Conservation (phyloP, 805 yeast genomes). For the Babjeviella inositovora region DNA sequence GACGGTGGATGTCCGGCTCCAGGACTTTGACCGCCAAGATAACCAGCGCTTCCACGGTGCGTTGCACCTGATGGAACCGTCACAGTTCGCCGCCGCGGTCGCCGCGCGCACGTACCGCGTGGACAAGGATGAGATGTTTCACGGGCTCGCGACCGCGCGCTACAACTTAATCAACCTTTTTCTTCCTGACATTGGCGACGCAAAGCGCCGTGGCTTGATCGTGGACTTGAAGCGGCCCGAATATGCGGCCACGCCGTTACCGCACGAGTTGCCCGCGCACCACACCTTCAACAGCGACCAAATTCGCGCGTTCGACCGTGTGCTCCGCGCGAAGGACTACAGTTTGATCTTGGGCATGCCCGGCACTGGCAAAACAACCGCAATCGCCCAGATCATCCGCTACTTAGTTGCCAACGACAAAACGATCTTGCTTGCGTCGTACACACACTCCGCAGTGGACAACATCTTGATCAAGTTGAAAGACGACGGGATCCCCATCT, state of each 20-base stretch:
- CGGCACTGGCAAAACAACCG: constrained; percentile 92
- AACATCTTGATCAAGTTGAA: constrained; percentile 69
- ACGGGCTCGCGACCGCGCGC: constrained; percentile 63
- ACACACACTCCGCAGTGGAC: constrained; percentile 94
- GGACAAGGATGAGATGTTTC: constrained; percentile 67
- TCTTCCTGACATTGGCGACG: constrained; percentile 26
- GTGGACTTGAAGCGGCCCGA: constrained; percentile 37
- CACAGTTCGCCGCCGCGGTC: constrained; percentile 1
- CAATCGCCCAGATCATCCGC: constrained; percentile 62
- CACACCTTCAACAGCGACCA: constrained; percentile 56
- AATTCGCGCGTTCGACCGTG: constrained; percentile 45
- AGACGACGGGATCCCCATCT: constrained; percentile 25
- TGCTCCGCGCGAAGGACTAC: constrained; percentile 55
- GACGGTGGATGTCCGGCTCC: constrained; percentile 16
- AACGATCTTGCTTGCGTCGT: constrained; percentile 65
- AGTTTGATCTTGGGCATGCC: constrained; percentile 91
- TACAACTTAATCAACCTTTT: constrained; percentile 62
- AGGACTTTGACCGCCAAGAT: constrained; percentile 20
- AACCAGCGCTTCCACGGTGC: constrained; percentile 40
- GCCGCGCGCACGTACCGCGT: constrained; percentile 31
- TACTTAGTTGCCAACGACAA: constrained; percentile 43
- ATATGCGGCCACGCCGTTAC: constrained; percentile 12
- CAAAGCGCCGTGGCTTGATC: constrained; percentile 23
- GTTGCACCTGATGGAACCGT: constrained; percentile 8
- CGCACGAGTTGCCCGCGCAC: constrained; percentile 5